Evolutionary conservation across 2,329 filamentous ascomycete species (phyloP).

Genomic region (Davidsoniella virescens): DNA sequence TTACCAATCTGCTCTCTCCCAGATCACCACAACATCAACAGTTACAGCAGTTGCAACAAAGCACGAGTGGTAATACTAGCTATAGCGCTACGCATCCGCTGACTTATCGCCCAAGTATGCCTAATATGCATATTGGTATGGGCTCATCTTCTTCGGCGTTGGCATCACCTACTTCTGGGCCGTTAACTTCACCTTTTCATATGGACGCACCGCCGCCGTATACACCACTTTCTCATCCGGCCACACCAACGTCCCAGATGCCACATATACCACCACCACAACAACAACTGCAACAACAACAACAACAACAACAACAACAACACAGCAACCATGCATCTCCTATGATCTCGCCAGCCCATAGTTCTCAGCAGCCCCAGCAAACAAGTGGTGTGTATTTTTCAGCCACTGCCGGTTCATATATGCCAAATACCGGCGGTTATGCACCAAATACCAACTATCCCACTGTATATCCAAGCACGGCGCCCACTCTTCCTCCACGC

Average conservation of each 20-base stretch:
- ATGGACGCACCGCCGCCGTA: not conserved
- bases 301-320: too few species aligned
- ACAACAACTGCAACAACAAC: too few species aligned
- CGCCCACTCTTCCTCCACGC: conserved; percentile 2
- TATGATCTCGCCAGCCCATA: not conserved
- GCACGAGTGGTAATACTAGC: not conserved
- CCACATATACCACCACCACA: too few species aligned
- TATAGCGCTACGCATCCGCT: not conserved
- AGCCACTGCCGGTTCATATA: too few species aligned
- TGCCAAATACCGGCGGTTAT: not conserved
- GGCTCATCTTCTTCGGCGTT: not conserved
- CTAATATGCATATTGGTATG: conserved; percentile 9
- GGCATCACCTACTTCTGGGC: not conserved
- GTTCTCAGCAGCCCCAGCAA: not conserved
- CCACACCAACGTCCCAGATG: too few species aligned
- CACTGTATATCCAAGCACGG: not conserved
- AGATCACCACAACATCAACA: too few species aligned
- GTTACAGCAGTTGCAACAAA: too few species aligned
- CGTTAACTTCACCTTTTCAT: not conserved
- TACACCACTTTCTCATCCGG: not conserved
- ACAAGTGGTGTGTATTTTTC: not conserved
- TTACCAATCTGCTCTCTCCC: too few species aligned
- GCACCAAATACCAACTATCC: not conserved
- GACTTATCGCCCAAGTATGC: conserved; percentile 6
- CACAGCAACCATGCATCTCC: too few species aligned